Percentiles rank a stretch among this genome's conserved stretches.
phyloP scores from a whole-genome alignment of 2,329 filamentous ascomycete genomes.

The Trichoderma sp. region DNA sequence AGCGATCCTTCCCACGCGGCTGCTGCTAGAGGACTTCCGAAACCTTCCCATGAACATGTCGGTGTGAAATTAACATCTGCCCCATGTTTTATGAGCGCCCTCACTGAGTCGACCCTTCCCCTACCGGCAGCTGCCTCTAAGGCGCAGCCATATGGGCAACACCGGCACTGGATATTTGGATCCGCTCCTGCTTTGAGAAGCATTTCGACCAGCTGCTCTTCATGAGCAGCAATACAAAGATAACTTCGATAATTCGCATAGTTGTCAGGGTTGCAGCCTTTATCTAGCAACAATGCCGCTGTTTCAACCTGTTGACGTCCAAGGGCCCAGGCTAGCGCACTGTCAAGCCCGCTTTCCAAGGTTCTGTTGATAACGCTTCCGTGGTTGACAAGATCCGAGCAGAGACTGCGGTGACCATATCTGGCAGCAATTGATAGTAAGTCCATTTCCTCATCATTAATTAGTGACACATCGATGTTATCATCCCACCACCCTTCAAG shows the following conservation, averaged over 20 bases:
- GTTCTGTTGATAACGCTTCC: not conserved
- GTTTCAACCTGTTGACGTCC: fast-evolving
- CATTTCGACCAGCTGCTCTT: not conserved
- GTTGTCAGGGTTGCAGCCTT: not conserved
- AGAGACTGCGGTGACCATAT: not conserved
- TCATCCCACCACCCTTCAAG: conserved; percentile 1
- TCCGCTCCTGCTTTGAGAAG: not conserved
- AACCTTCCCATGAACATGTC: fast-evolving
- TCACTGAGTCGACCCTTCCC: not conserved
- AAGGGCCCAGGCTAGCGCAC: not conserved
- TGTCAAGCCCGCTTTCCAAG: fast-evolving
- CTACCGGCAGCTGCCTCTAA: not conserved
- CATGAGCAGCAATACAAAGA: not conserved
- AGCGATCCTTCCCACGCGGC: not conserved
- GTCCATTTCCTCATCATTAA: not conserved
- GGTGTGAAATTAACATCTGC: not conserved
- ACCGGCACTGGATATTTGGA: not conserved
- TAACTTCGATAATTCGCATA: fast-evolving
- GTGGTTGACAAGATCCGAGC: not conserved
- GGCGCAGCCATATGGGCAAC: not conserved
- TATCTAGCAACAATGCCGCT: not conserved
- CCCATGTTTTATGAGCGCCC: not conserved
- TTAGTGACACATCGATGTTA: not conserved
- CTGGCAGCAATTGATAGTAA: not conserved
- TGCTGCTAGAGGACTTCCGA: not conserved